Evolutionary conservation across 495 filamentous ascomycete species (phyloP).

Genomic region (Patellaria atrata): DNA sequence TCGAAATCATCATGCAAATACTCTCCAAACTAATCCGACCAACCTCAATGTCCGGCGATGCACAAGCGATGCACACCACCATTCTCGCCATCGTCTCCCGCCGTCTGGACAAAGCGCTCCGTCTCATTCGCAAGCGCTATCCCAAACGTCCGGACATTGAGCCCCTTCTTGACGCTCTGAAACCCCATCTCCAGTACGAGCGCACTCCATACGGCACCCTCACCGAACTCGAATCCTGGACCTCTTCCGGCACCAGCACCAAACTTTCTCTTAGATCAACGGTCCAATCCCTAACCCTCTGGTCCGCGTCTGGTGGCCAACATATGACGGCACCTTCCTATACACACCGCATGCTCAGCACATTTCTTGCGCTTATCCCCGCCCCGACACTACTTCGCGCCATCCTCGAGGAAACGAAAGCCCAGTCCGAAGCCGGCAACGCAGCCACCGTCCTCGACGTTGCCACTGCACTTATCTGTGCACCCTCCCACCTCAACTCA

Average conservation of each 20-base stretch:
- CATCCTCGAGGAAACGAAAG: conserved; percentile 58
- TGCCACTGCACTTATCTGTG: conserved; percentile 55
- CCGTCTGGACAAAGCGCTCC: conserved; percentile 59
- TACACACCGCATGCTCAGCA: conserved; percentile 60
- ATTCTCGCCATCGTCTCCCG: conserved; percentile 73
- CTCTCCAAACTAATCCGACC: conserved; percentile 64
- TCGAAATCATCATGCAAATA: conserved; percentile 56
- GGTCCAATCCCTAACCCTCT: conserved; percentile 53
- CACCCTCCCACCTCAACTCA: conserved; percentile 40
- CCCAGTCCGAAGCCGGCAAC: conserved; percentile 36
- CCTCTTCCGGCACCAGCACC: conserved; percentile 46
- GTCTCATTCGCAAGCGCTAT: conserved; percentile 53
- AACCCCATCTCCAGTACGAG: conserved; percentile 51
- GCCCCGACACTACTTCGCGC: conserved; percentile 43
- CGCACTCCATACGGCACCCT: conserved; percentile 50
- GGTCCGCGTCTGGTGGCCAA: conserved; percentile 48
- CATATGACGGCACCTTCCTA: conserved; percentile 58
- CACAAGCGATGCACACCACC: conserved; percentile 62
- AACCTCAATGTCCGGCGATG: conserved; percentile 64
- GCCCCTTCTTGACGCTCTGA: conserved; percentile 54
- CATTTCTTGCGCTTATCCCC: conserved; percentile 54
- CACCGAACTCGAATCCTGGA: conserved; percentile 67
- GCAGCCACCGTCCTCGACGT: conserved; percentile 59
- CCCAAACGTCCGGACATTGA: conserved; percentile 56
- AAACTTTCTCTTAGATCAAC: conserved; percentile 46